Conservation (phyloP, 495 filamentous ascomycete genomes). For the Corynascus novoguineensis region DNA sequence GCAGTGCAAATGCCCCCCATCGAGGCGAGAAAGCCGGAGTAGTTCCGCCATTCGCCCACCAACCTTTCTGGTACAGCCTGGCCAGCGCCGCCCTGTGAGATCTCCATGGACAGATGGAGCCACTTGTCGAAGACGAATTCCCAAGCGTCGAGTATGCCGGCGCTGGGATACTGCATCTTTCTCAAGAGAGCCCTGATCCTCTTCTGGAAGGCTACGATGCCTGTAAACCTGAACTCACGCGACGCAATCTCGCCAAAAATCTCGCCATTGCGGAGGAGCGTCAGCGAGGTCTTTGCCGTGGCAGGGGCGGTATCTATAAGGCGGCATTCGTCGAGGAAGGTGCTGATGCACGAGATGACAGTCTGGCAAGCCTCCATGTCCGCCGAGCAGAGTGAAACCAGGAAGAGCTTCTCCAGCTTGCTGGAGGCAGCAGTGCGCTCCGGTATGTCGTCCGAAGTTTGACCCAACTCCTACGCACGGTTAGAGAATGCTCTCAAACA, state of each 20-base stretch:
- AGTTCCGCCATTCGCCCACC: constrained; percentile 60
- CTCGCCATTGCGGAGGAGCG: constrained; percentile 54
- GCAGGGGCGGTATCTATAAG: constrained; percentile 47
- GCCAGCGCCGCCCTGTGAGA: constrained; percentile 41
- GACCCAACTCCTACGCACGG: constrained; percentile 39
- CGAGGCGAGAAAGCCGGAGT: constrained; percentile 60
- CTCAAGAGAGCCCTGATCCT: constrained; percentile 50
- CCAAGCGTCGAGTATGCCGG: constrained; percentile 59
- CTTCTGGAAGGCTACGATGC: constrained; percentile 61
- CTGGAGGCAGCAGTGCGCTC: constrained; percentile 44
- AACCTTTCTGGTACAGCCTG: constrained; percentile 48
- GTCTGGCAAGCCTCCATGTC: constrained; percentile 58
- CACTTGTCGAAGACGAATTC: constrained; percentile 57
- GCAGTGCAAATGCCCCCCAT: constrained; percentile 62
- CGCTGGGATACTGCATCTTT: constrained; percentile 54
- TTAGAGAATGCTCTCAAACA: not conserved
- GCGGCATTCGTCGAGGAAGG: constrained; percentile 56
- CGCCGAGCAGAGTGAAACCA: constrained; percentile 56
- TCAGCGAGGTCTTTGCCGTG: constrained; percentile 42
- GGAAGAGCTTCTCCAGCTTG: constrained; percentile 53
- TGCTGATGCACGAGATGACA: constrained; percentile 56
- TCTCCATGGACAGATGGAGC: constrained; percentile 54
- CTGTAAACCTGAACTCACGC: constrained; percentile 57
- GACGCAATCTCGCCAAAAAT: constrained; percentile 57
- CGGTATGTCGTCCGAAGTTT: constrained; percentile 44